Conservation (phyloP, 2,329 filamentous ascomycete species). For the Epichloe scottii region DNA sequence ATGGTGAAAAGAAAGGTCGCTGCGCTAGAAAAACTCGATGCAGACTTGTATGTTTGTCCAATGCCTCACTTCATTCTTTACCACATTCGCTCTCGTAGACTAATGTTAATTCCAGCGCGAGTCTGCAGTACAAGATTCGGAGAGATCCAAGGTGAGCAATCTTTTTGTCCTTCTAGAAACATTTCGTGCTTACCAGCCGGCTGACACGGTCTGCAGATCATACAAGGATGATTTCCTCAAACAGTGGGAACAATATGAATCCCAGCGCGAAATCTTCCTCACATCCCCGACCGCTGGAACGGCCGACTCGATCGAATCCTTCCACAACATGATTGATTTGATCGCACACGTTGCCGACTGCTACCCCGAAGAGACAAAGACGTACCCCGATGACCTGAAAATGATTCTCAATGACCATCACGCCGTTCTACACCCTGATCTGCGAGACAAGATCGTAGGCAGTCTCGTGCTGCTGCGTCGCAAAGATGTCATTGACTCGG, state of each 20-base stretch:
- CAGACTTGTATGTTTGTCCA: constrained; percentile 51
- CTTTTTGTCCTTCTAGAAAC: constrained; percentile 2
- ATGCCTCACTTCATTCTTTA: neutral
- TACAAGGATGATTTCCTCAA: constrained; percentile 82
- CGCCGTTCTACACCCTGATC: constrained; percentile 64
- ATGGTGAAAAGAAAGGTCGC: constrained; percentile 86
- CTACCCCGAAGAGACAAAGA: constrained; percentile 67
- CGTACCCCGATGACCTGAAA: constrained; percentile 71
- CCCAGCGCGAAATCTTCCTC: constrained; percentile 83
- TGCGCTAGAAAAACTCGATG: constrained; percentile 90
- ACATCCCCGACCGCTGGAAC: constrained; percentile 68
- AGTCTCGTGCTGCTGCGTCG: constrained; percentile 77
- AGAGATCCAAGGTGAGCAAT: constrained; percentile 60
- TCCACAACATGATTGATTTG: constrained; percentile 86
- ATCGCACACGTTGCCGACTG: constrained; percentile 89
- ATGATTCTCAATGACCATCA: constrained; percentile 73
- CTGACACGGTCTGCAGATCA: constrained; percentile 38
- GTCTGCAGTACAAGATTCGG: constrained; percentile 82
- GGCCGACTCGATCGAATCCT: constrained; percentile 65
- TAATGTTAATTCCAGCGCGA: constrained; percentile 40
- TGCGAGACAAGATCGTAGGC: constrained; percentile 89
- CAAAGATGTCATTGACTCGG: constrained; percentile 85
- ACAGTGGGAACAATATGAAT: constrained; percentile 85
- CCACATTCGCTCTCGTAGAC: neutral
- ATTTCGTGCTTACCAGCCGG: neutral